Conservation (phyloP, 108 stramenopile species). For the Seminavis robusta region DNA sequence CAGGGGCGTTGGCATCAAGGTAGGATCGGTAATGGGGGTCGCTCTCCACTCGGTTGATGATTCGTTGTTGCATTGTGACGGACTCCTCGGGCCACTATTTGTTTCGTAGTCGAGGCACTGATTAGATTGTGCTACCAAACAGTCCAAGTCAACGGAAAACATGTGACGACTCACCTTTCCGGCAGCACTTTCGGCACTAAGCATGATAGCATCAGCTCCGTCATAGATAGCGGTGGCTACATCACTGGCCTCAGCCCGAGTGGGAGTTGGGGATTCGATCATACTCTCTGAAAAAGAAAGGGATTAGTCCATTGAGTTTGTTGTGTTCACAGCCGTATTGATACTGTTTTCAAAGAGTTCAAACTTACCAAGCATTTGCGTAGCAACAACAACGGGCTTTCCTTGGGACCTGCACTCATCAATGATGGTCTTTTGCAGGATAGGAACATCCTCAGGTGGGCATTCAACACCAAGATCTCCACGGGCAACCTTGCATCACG, state of each 20-base stretch:
- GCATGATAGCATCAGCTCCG: conserved; percentile 96
- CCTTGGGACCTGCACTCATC: conserved; percentile 85
- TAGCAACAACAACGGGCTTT: conserved; percentile 90
- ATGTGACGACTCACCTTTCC: conserved; percentile 56
- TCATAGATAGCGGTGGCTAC: conserved; percentile 97
- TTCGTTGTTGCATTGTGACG: conserved; percentile 94
- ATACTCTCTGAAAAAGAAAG: conserved; percentile 51
- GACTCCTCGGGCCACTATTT: conserved; percentile 89
- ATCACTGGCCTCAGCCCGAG: conserved; percentile 93
- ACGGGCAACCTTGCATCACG: too few species aligned
- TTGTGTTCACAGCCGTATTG: too few species aligned
- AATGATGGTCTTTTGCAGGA: conserved; percentile 94
- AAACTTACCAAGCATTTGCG: conserved; percentile 46
- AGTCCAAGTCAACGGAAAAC: too few species aligned
- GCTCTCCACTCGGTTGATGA: conserved; percentile 89
- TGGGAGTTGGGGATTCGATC: conserved; percentile 92
- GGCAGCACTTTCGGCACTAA: conserved; percentile 91
- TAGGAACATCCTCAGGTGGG: conserved; percentile 93
- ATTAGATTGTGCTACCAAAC: too few species aligned
- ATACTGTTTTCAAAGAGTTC: too few species aligned
- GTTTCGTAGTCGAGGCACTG: too few species aligned
- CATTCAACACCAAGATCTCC: conserved; percentile 97
- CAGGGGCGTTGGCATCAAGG: conserved; percentile 36
- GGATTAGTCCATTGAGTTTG: not conserved
- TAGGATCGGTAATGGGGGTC: conserved; percentile 74